Percentiles rank a stretch among this genome's conserved stretches.
These are phyloP conservation scores for Fusarium illudens DNA, from an alignment of 2,329 filamentous ascomycete genomes.

Conservation along the genomic window DNA sequence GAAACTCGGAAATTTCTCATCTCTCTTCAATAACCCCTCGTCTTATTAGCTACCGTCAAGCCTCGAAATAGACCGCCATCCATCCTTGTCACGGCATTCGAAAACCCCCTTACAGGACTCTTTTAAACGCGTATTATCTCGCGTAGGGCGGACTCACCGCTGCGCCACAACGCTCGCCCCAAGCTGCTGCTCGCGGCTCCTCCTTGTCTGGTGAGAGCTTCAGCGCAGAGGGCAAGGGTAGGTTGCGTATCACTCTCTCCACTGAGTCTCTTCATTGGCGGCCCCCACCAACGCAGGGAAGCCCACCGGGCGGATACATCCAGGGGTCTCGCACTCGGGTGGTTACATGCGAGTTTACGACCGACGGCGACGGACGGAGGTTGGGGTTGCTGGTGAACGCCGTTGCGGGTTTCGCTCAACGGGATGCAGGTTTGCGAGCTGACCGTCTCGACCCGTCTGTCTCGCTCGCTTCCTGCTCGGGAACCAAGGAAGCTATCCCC, in stretches of 20 bases:
- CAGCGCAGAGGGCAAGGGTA: conserved; percentile 21
- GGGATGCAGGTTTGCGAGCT: conserved; percentile 10
- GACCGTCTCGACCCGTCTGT: background rate
- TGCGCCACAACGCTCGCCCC: conserved; percentile 11
- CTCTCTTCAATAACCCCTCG: background rate
- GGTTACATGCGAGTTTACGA: conserved; percentile 30
- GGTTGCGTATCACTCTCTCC: background rate
- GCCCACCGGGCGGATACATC: conserved; percentile 9
- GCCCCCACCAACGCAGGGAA: conserved; percentile 20
- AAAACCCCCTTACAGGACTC: background rate
- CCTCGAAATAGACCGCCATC: background rate
- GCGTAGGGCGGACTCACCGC: background rate
- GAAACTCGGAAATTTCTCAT: background rate
- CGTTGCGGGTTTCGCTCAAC: background rate
- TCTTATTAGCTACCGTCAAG: background rate
- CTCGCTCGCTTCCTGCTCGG: background rate
- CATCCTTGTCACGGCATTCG: background rate
- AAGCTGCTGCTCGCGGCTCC: background rate
- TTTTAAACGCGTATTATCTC: background rate
- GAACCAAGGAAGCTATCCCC: conserved; percentile 11
- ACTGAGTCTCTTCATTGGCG: conserved; percentile 24
- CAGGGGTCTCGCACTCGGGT: conserved; percentile 32
- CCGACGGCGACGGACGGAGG: conserved; percentile 1
- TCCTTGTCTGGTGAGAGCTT: conserved; percentile 28
- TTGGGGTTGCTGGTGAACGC: conserved; percentile 13